Evolutionary conservation across 768 basidiomycete genomes (phyloP).

Genomic region (Tephrocybe rancida): DNA sequence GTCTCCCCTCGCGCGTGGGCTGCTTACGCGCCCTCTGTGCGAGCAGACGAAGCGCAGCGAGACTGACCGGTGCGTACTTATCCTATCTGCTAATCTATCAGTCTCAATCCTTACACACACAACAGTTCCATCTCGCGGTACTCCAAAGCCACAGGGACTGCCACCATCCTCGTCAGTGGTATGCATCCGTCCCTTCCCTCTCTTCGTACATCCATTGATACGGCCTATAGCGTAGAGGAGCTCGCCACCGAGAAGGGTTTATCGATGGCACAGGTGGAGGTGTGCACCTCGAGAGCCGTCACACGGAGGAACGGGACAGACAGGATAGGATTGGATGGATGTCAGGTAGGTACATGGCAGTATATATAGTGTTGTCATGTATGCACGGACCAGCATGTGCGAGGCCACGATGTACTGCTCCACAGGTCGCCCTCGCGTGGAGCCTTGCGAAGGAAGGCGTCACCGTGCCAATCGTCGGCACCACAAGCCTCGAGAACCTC

Average conservation of each 20-base stretch:
- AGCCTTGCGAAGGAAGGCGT: slow-evolving; percentile 47
- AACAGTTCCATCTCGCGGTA: no score
- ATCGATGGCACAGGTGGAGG: slow-evolving; percentile 64
- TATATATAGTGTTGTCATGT: no score
- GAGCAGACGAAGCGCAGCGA: slow-evolving; percentile 40
- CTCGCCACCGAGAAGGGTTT: slow-evolving; percentile 52
- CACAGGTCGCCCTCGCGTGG: no score
- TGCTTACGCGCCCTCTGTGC: slow-evolving; percentile 43
- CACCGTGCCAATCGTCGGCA: slow-evolving; percentile 61
- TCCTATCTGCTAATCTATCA: not conserved
- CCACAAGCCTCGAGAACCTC: slow-evolving; percentile 52
- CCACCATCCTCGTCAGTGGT: slow-evolving; percentile 31
- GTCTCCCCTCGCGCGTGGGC: slow-evolving; percentile 58
- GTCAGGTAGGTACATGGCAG: no score
- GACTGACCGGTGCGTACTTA: slow-evolving; percentile 34
- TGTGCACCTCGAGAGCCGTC: no score
- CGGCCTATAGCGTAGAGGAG: slow-evolving; percentile 46
- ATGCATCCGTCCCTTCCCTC: slow-evolving; percentile 4
- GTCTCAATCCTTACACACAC: no score
- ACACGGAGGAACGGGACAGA: no score
- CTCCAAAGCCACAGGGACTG: not conserved
- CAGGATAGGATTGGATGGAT: no score
- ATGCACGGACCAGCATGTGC: no score
- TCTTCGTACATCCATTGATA: not conserved
- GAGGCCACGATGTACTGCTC: no score